These are phyloP conservation scores for Lippia alba DNA, from an alignment of 305 asterid genomes.

Conservation along the genomic window DNA sequence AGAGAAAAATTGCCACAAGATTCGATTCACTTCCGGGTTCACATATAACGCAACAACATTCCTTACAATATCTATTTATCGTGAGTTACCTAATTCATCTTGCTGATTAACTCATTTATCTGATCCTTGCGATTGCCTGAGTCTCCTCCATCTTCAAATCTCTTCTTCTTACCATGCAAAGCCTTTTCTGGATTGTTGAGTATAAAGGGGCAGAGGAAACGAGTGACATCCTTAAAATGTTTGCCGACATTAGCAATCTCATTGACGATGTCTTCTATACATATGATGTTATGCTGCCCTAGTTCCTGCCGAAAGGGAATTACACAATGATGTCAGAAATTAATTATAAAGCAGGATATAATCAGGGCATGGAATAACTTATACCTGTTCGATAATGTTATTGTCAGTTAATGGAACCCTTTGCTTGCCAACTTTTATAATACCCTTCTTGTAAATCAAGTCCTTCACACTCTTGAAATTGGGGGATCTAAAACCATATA, in stretches of 20 bases:
- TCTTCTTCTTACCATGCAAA: conserved; percentile 73
- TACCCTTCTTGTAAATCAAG: conserved; percentile 90
- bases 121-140: conserved; percentile 78
- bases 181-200: conserved; percentile 85
- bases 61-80: conserved; percentile 5
- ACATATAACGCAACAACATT: neutral
- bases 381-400: conserved; percentile 83
- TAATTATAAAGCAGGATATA: neutral
- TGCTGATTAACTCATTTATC: conserved; percentile 74
- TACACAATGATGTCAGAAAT: neutral
- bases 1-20: too few species aligned
- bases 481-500: conserved; percentile 66
- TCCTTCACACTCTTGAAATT: conserved; percentile 87
- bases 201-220: conserved; percentile 71
- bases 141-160: conserved; percentile 84
- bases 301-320: conserved; percentile 57
- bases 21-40: neutral
- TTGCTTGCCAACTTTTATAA: conserved; percentile 61
- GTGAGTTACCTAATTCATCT: conserved; percentile 70
- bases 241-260: conserved; percentile 74
- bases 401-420: conserved; percentile 88
- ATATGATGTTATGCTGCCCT: conserved; percentile 70
- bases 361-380: neutral
- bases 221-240: conserved; percentile 67
- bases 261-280: conserved; percentile 83